These are phyloP conservation scores for Babesia divergens DNA, from an alignment of 169 alveolate genomes.

Conservation along the genomic window DNA sequence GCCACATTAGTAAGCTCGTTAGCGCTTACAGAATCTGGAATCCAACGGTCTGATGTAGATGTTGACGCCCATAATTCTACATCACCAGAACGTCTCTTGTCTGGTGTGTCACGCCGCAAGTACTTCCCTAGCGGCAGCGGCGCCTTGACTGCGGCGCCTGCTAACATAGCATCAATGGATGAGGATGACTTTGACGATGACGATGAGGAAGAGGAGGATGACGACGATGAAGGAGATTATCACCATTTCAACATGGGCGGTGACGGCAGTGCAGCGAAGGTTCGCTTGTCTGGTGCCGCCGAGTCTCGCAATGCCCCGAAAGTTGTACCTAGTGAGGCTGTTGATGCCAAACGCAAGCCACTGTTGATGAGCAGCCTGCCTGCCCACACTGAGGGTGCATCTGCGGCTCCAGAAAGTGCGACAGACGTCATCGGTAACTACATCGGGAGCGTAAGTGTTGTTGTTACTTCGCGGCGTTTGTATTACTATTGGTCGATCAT, in stretches of 20 bases:
- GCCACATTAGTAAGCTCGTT: background rate
- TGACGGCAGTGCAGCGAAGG: background rate
- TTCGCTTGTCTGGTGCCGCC: background rate
- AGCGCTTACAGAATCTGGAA: background rate
- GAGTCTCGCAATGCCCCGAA: background rate
- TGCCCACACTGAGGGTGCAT: background rate
- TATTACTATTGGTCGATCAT: no score
- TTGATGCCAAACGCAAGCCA: background rate
- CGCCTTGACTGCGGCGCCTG: background rate
- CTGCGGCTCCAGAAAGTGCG: conserved; percentile 2
- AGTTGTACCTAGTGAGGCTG: background rate
- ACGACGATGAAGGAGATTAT: conserved; percentile 4
- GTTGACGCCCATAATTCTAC: background rate
- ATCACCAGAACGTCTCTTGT: background rate
- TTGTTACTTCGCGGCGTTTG: no score
- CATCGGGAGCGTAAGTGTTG: background rate
- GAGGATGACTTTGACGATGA: conserved; percentile 1
- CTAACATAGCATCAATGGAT: conserved; percentile 2
- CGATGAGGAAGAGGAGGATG: conserved; percentile 18
- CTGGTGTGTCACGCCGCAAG: conserved; percentile 29
- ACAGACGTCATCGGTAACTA: background rate
- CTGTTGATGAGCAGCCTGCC: conserved; percentile 24
- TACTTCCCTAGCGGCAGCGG: background rate
- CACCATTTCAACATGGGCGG: background rate
- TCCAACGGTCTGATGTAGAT: background rate